These are phyloP conservation scores for Rossbeevera mucosa DNA, from an alignment of 768 basidiomycete genomes.

Conservation along the genomic window DNA sequence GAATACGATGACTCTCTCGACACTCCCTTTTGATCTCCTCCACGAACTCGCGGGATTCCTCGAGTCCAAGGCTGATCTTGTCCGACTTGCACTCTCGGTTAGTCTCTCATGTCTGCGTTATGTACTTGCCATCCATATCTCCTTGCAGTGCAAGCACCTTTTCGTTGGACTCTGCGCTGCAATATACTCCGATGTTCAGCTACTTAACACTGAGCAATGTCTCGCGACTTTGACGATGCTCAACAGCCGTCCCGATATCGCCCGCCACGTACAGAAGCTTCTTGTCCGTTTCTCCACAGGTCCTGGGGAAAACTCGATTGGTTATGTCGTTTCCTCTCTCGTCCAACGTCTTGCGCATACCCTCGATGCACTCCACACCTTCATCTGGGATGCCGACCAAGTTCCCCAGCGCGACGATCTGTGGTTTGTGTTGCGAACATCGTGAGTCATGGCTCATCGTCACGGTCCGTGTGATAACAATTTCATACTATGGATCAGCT, in stretches of 20 bases:
- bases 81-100: conserved; percentile 58
- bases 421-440: conserved; percentile 70
- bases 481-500: conserved; percentile 37
- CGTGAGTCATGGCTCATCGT: conserved; percentile 38
- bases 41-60: conserved; percentile 60
- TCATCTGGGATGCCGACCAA: conserved; percentile 72
- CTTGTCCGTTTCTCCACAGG: conserved; percentile 37
- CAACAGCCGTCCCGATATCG: conserved; percentile 44
- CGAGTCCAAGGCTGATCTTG: conserved; percentile 47
- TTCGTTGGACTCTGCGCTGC: conserved; percentile 50
- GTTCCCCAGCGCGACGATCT: conserved; percentile 62
- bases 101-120: conserved; percentile 29
- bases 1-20: conserved; percentile 18
- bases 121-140: neutral
- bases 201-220: conserved; percentile 58
- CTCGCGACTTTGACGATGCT: conserved; percentile 65
- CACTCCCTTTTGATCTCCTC: conserved; percentile 56
- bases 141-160: conserved; percentile 47
- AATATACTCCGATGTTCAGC: conserved; percentile 55
- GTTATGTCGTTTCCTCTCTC: conserved; percentile 43
- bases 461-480: neutral
- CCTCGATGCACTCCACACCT: conserved; percentile 61
- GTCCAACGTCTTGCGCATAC: conserved; percentile 47
- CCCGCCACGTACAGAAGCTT: conserved; percentile 64
- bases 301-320: conserved; percentile 21